Percentiles rank a stretch among this genome's conserved stretches.
These are phyloP conservation scores for Cyclotella kingstonii DNA, from an alignment of 108 stramenopile genomes.

Conservation along the genomic window DNA sequence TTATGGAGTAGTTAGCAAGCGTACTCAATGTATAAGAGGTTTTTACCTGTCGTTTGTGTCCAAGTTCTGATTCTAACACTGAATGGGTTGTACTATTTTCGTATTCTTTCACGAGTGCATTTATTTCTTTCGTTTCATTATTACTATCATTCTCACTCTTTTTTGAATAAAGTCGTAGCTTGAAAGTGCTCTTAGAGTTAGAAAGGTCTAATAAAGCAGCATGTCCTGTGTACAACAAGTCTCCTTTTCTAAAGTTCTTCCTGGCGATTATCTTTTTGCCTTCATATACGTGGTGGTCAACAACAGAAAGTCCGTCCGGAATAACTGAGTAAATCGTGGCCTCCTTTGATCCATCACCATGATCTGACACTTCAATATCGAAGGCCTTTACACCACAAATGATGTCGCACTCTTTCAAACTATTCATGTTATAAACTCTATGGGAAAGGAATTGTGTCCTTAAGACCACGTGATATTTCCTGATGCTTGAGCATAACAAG, in stretches of 20 bases:
- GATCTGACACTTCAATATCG: neutral
- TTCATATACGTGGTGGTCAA: constrained; percentile 18
- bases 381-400: neutral
- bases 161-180: constrained; percentile 26
- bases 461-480: too few species aligned
- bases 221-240: constrained; percentile 19
- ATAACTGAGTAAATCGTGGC: constrained; percentile 13
- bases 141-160: neutral
- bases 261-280: constrained; percentile 32
- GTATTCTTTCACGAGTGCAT: constrained; percentile 10
- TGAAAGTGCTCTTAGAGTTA: constrained; percentile 2
- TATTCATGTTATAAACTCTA: too few species aligned
- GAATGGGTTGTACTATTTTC: constrained; percentile 23
- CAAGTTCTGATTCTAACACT: constrained; percentile 6
- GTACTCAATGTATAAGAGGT: too few species aligned
- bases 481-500: too few species aligned
- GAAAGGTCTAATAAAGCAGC: constrained; percentile 30
- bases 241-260: constrained; percentile 18
- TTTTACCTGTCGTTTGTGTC: constrained; percentile 23
- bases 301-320: constrained; percentile 28
- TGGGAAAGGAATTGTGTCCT: too few species aligned
- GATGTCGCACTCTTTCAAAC: neutral
- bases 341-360: neutral
- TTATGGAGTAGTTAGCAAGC: neutral
- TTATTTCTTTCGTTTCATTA: neutral